Evolutionary conservation across 179 eudicot genomes (phyloP).

Genomic region (Silene coronaria): DNA sequence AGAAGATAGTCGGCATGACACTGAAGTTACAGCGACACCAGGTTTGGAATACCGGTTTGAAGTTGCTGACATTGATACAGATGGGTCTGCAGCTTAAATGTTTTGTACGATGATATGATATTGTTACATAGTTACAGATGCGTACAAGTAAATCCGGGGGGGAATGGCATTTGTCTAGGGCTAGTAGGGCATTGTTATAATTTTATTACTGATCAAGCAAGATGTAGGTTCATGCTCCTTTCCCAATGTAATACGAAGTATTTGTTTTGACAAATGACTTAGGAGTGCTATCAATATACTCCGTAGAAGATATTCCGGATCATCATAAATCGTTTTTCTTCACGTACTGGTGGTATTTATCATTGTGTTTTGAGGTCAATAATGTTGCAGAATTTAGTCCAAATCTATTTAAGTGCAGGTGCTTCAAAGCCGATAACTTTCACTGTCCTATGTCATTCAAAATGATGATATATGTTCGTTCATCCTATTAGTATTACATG

Average conservation of each 20-base stretch:
- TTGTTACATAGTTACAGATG: not conserved
- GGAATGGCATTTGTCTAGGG: not conserved
- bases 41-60: constrained; percentile 28
- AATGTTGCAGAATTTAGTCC: no score
- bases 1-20: constrained; percentile 23
- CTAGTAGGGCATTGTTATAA: no score
- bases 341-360: no score
- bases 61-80: constrained; percentile 24
- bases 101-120: constrained; percentile 9
- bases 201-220: not conserved
- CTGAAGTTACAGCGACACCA: constrained; percentile 49
- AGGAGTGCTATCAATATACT: no score
- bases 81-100: constrained; percentile 40
- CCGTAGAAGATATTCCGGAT: no score
- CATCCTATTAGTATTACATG: no score
- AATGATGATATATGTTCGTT: no score
- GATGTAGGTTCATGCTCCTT: constrained; percentile 7
- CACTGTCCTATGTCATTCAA: no score
- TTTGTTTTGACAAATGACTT: not conserved
- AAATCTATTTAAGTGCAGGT: no score
- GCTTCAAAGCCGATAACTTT: no score
- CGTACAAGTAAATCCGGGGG: not conserved
- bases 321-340: no score
- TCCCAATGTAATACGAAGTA: not conserved
- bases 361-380: no score